Evolutionary conservation across 2,329 filamentous ascomycete genomes (phyloP), one percentile per base, ranked within the genome.

Genomic region (Neofusicoccum sp.): DNA sequence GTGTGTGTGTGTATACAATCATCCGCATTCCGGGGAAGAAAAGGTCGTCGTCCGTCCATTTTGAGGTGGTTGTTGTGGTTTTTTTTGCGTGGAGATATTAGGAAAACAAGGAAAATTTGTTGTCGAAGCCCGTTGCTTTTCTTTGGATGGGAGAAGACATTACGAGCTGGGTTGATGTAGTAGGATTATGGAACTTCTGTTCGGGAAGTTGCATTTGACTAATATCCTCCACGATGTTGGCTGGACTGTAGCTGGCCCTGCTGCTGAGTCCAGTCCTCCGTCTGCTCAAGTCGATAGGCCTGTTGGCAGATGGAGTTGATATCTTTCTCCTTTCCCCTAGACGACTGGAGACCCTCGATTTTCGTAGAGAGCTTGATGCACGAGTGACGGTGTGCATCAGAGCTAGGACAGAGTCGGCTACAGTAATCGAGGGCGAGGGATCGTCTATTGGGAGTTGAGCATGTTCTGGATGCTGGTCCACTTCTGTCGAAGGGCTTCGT

Each of bases 401-500:
- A 60, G 28, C 45, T 22, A 29, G 34, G 45, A 22, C 44, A 41
- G 28, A 39, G 22, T 16, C 31, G 56, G 7, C 45, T 39, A 11
- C 36, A 16, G 12, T 14, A n/a, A 16, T 28, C 22, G 33, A 16
- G 34, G 29, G 7, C n/a, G 11, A 44, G 2, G 11, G 22, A 4
- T 11, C 11, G n/a, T n/a, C 52, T 56, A 45, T 41, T 63, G 39
- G 31, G 65, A 62, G 48, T 73, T 77, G 74, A 83, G 76, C 76
- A 82, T 73, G 47, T 77, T 73, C 62, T 78, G 77, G 31, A 83
- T 73, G 68, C 74, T 80, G 64, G 77, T 75, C 77, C 79, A 80
- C 67, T 80, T 81, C 71, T 82, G 79, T 71, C 80, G 80, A 62
- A 83, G 72, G 6, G 71, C 71, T 61, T 83, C 81, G 67, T 81